Conservation (phyloP, 2,329 filamentous ascomycete species). For the Emydomyces testavorans region DNA sequence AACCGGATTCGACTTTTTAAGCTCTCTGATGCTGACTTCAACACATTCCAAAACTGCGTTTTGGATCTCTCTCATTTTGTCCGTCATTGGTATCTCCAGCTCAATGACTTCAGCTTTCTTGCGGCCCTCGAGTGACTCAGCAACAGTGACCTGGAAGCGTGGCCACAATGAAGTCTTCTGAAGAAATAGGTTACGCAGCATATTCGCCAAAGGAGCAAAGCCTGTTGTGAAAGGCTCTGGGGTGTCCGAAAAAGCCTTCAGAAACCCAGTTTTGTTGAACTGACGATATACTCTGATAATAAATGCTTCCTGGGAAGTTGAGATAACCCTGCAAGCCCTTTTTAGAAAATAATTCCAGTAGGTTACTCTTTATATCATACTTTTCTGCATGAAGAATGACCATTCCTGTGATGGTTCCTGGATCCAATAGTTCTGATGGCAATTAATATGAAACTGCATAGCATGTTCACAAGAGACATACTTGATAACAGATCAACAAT, state of each 20-base stretch:
- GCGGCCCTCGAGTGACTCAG: constrained; percentile 77
- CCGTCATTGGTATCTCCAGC: constrained; percentile 90
- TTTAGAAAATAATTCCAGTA: not conserved
- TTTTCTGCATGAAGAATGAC: constrained; percentile 78
- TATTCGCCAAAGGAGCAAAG: constrained; percentile 75
- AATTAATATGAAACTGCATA: not conserved
- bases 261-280: constrained; percentile 83
- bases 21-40: constrained; percentile 82
- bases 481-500: constrained; percentile 84
- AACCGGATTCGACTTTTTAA: constrained; percentile 81
- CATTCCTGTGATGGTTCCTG: constrained; percentile 75
- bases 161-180: constrained; percentile 84
- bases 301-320: constrained; percentile 86
- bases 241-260: constrained; percentile 92
- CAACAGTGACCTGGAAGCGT: constrained; percentile 82
- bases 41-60: constrained; percentile 93
- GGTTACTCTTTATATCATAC: constrained; percentile 22
- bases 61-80: constrained; percentile 85
- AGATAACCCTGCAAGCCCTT: constrained; percentile 48
- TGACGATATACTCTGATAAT: constrained; percentile 88
- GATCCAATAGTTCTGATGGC: constrained; percentile 50
- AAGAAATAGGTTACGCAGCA: constrained; percentile 87
- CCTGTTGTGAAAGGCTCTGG: constrained; percentile 83
- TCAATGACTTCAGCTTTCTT: constrained; percentile 95
- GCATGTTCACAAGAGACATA: constrained; percentile 21